Evolutionary conservation across 2,329 filamentous ascomycete species (phyloP), one percentile per base, ranked within the genome.

Genomic region (Trichoderma pleuroti): DNA sequence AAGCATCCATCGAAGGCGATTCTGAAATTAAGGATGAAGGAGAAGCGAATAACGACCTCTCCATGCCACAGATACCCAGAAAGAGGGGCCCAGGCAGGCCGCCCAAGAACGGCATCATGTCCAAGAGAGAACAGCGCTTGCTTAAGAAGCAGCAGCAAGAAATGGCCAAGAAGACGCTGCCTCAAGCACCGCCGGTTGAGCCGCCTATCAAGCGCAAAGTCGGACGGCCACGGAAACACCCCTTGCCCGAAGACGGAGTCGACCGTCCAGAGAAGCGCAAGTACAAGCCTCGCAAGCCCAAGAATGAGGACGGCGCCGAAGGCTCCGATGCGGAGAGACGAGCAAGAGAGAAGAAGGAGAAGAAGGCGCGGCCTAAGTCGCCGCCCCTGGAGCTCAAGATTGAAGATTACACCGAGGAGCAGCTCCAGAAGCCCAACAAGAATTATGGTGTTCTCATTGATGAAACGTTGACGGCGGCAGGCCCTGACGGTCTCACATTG

Each of bases 21-120:
- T 70, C 74, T 10, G 75, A 76, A 42, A 70, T 79, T 36, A 78
- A 78, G 70, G 73, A 75, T 5, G 80, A 80, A 68, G 70, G 77
- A 14, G 71, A 76, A 36, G 71, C 76, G 18, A 76, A 78, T n/a
- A 73, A 79, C 6, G 80, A 82, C 10, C 80, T 80, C 7, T 74
- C 81, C 26, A 76, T 83, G 71, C 78, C 81, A 24, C 80, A 83
- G 70, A 81, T 88, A 34, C 86, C 88, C 32, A 91, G 88, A 80
- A 90, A 91, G 73, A 89, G 92, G 74, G 92, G 92, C 16, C 92
- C 92, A 11, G 92, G 92, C n/a, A 84, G 92, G 67, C 92, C 92
- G 24, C 92, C 92, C 0, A 94, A 94, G 82, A 92, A 94, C 76
- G 92, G 92, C 32, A 87, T 93, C 77, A 93, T 94, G 88, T 94